Evolutionary conservation across 768 basidiomycete genomes (phyloP), one percentile per base, ranked within the genome.

Genomic region (Erythrobasidium yunnanense): DNA sequence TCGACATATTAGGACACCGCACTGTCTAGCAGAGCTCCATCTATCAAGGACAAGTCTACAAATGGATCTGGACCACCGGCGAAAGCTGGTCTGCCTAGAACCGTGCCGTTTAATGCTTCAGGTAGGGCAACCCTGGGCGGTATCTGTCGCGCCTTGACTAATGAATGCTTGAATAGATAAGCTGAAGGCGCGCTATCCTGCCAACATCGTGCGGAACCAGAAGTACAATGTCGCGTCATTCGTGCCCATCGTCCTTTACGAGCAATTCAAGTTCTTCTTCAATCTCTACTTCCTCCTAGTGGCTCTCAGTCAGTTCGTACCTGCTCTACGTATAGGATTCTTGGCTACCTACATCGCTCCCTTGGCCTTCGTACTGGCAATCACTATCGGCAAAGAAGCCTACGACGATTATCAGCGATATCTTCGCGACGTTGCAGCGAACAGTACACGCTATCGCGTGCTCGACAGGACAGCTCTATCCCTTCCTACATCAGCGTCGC

Each of bases 181-280:
- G 27, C 15, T 65, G 20, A 67, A 66, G 67, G 46, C 58, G 20
- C 45, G 66, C 2, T 79, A 71, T 67, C 85, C 93, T 18, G 82
- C 91, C 30, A 99, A 99, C 77, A 85, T 86, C 52, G 88, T 95
- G 63, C 85, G 88, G 71, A 99, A 99, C 73, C 93, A 97, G 77
- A 99, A 99, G 79, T 97, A 97, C 81, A 93, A 92, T 75, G 80
- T 87, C 58, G 83, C 89, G 78, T 90, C 88, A n/a, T 99, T 99
- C 80, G 82, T 99, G 8, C 95, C 95, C 2, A 83, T 96, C 70
- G 92, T 97, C 49, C 84, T 97, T 75, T 97, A 96, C 76, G 92
- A 97, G 76, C 93, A 97, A 76, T 99, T 97, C 85, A 97, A 96
- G 77, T 96, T 93, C 81, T 99, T 99, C 80, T 97, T 95, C 84